A percentile compares a stretch with the other conserved stretches of the same genome.
Evolutionary conservation across 106 monocot genomes (phyloP).

Genomic region (Dendrobium nobile): DNA sequence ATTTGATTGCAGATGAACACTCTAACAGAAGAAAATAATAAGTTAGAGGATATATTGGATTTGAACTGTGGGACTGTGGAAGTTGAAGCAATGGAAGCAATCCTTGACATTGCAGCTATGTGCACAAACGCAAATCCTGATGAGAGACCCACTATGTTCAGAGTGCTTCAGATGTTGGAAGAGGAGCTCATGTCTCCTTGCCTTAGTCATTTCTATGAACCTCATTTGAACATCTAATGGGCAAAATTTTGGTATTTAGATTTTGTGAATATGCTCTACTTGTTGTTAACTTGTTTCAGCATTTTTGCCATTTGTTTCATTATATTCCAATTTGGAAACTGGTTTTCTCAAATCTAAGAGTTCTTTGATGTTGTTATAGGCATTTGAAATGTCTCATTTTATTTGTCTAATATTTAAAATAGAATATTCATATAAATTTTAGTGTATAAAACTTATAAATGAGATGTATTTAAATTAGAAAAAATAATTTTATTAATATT

Average conservation of each 20-base stretch:
- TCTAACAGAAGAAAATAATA: conserved; percentile 30
- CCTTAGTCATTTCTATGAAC: conserved; percentile 52
- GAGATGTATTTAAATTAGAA: no score
- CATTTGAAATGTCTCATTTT: no score
- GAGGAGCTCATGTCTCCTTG: conserved; percentile 80
- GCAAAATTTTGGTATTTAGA: background rate
- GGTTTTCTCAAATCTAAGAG: background rate
- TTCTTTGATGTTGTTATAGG: no score
- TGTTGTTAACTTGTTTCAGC: background rate
- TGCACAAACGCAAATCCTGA: conserved; percentile 72
- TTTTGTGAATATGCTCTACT: conserved; percentile 12
- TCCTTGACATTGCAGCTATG: conserved; percentile 83
- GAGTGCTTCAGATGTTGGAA: conserved; percentile 79
- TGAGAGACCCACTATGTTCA: conserved; percentile 65
- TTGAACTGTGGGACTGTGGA: conserved; percentile 59
- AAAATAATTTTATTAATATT: no score
- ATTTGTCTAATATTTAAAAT: no score
- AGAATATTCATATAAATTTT: no score
- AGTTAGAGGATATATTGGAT: conserved; percentile 74
- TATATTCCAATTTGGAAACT: background rate
- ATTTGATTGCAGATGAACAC: conserved; percentile 59
- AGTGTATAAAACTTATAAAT: no score
- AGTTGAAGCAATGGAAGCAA: conserved; percentile 58
- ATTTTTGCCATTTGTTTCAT: background rate
- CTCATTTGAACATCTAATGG: conserved; percentile 51